Evolutionary conservation across 1,284 basidiomycete species (phyloP), one percentile per base, ranked within the genome.

Genomic region (Sutorius eximius): DNA sequence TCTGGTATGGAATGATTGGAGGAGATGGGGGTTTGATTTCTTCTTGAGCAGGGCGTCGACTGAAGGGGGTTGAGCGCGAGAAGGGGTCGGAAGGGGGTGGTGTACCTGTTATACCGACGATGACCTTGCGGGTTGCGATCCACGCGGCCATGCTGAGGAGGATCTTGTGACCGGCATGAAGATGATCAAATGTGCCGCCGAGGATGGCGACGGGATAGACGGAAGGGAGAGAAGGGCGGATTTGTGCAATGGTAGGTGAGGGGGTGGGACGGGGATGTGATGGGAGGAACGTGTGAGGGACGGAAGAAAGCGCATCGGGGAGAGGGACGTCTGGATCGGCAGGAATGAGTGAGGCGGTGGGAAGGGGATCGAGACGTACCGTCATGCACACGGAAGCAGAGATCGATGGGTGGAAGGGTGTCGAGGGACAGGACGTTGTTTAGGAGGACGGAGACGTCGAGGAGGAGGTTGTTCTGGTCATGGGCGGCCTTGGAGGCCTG

Each of bases 121-220:
- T 92, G 65, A 99, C 58, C 70, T 92, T 93, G 59, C 81, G 72
- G 45, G 75, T 72, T 1, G 93, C 80, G 55, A 98, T 83, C 79
- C 91, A 93, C 2, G 90, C 85, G 9, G 85, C 88, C 84, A 97
- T 93, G 63, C 92, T 92, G 6, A 99, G 82, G 36, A 99, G 82
- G 56, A 99, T 95, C 75, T 98, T 98, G 78, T 99, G 96, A 0
- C 96, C 96, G 2, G 94, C 86, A 70, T 99, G 96, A 16, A 99
- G 82, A 69, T 99, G 97, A 72, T 99, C 96, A 70, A 99, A 99
- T 1, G 96, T 99, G 61, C 66, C 82, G 8, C 83, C 82, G 8
- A 85, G 71, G 3, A 80, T 83, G 27, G 86, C 82, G 45, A 90
- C 80, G 22, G 82, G 80, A 59, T 77, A 79, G 24, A 65, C 56